These are phyloP conservation scores for Xylaria sp. DNA, from an alignment of 2,329 filamentous ascomycete genomes.

Conservation along the genomic window DNA sequence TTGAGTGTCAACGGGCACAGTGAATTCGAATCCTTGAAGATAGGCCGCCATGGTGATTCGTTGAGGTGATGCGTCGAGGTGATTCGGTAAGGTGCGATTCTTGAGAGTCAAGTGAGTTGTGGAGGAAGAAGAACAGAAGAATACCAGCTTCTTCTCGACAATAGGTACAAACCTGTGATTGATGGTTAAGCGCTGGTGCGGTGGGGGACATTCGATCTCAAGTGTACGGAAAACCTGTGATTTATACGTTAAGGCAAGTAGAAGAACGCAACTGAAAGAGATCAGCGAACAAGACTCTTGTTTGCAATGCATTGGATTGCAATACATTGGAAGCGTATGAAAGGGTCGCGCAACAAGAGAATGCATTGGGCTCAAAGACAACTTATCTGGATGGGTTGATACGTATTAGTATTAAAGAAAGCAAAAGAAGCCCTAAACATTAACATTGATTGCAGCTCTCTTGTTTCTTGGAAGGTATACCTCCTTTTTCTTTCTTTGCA, in stretches of 20 bases:
- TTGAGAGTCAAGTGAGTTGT: background rate
- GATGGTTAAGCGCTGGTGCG: too few species aligned
- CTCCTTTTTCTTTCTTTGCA: slow-evolving; percentile 3
- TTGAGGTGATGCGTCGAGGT: background rate
- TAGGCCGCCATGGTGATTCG: slow-evolving; percentile 1
- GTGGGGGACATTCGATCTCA: too few species aligned
- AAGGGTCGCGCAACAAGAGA: background rate
- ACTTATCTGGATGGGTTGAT: background rate
- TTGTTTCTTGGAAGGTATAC: slow-evolving; percentile 1
- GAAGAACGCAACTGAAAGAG: background rate
- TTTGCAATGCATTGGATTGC: background rate
- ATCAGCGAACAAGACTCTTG: background rate
- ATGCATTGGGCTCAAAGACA: background rate
- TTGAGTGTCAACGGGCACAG: slow-evolving; percentile 20
- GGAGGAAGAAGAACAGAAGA: slow-evolving; percentile 1
- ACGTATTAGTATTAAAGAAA: slow-evolving; percentile 4
- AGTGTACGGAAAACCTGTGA: too few species aligned
- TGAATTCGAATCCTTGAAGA: slow-evolving; percentile 5
- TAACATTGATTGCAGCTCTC: slow-evolving; percentile 10
- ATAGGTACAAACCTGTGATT: too few species aligned
- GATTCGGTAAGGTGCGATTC: background rate
- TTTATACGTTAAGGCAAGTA: too few species aligned
- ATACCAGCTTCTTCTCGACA: slow-evolving; percentile 1
- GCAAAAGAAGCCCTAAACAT: background rate
- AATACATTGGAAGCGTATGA: background rate